Percentiles rank a stretch among this genome's conserved stretches.
Conservation (phyloP, 768 basidiomycete species). For the Suillus luteus region DNA sequence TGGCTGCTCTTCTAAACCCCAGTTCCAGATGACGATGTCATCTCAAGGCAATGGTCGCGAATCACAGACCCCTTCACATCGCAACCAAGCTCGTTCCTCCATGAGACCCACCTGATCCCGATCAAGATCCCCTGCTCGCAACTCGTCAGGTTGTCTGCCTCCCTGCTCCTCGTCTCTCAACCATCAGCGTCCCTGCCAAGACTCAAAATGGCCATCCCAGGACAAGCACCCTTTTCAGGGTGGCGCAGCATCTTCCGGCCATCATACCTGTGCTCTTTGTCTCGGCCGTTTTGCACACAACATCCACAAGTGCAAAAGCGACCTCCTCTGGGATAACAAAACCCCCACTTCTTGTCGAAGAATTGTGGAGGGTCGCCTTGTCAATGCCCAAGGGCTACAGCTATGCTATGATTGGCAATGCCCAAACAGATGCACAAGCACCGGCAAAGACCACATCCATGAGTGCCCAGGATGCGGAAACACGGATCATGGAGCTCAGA, state of each 20-base stretch:
- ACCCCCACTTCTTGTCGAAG: neutral
- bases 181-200: neutral
- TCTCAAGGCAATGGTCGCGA: too few relatives aligned
- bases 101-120: too few relatives aligned
- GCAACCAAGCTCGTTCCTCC: too few relatives aligned
- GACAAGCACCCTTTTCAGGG: neutral
- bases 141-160: too few relatives aligned
- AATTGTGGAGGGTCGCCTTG: neutral
- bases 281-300: neutral
- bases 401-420: neutral
- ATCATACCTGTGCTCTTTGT: neutral
- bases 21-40: too few relatives aligned
- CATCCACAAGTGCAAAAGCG: neutral
- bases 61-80: too few relatives aligned
- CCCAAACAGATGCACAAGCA: neutral
- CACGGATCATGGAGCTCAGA: constrained; percentile 11
- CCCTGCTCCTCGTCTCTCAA: neutral
- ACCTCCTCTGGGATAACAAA: neutral
- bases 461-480: constrained; percentile 44
- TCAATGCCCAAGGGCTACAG: neutral
- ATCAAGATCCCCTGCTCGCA: too few relatives aligned
- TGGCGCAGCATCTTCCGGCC: neutral
- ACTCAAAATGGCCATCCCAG: neutral
- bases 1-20: too few relatives aligned
- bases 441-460: constrained; percentile 24